Evolutionary conservation across 305 asterid species (phyloP).

Genomic region (Plantago rigida): DNA sequence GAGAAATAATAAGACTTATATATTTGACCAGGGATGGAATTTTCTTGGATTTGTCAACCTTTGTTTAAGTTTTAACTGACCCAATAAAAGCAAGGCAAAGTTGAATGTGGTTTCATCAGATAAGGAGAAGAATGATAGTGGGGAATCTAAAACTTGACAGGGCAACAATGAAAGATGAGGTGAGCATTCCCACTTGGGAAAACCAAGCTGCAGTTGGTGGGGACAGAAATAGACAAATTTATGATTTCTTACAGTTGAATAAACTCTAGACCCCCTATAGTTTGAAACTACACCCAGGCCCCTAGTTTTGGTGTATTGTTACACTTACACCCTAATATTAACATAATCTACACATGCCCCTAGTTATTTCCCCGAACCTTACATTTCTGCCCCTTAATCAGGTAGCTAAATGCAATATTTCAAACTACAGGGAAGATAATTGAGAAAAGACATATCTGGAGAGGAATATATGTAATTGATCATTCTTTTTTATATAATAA

Average conservation of each 20-base stretch:
- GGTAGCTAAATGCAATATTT: not conserved
- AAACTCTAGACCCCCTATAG: not conserved
- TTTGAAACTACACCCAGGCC: not conserved
- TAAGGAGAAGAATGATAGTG: constrained; percentile 39
- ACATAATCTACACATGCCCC: not conserved
- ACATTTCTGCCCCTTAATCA: not conserved
- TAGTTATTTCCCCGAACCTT: not conserved
- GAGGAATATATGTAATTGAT: constrained; percentile 2
- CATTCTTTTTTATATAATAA: not conserved
- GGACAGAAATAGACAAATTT: constrained; percentile 40
- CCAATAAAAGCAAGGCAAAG: constrained; percentile 38
- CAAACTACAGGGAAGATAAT: constrained; percentile 1
- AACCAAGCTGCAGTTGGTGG: constrained; percentile 51
- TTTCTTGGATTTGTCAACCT: constrained; percentile 36
- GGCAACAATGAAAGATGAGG: constrained; percentile 46
- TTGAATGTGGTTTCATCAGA: constrained; percentile 36
- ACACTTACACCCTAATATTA: not conserved
- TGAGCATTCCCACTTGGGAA: constrained; percentile 39
- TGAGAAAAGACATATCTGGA: constrained; percentile 9
- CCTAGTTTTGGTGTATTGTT: too few species aligned
- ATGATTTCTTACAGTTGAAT: not conserved
- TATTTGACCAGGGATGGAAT: constrained; percentile 35
- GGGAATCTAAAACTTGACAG: constrained; percentile 53
- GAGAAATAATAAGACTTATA: constrained; percentile 19
- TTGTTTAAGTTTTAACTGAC: constrained; percentile 30